Percentiles rank a stretch among this genome's conserved stretches.
phyloP scores from a whole-genome alignment of 176 grass and related monocot species.

The Oryza punctata region DNA sequence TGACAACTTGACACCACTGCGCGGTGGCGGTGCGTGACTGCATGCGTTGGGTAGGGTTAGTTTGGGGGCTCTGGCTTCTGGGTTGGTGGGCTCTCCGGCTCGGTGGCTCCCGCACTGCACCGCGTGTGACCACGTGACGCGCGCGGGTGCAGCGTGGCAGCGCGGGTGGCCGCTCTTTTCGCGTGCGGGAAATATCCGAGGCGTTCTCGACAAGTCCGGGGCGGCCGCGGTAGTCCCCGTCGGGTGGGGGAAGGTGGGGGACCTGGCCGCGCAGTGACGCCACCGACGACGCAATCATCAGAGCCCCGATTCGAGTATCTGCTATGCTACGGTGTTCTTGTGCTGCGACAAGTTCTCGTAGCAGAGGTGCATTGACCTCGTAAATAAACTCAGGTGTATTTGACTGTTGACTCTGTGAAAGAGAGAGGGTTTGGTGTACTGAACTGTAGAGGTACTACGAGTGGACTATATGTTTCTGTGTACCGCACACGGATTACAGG shows the following conservation, averaged over 20 bases:
- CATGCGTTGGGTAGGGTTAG: background rate
- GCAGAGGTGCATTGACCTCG: background rate
- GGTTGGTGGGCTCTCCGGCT: background rate
- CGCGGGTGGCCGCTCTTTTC: background rate
- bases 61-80: too few species aligned
- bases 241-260: background rate
- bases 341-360: background rate
- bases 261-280: background rate
- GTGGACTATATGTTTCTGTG: background rate
- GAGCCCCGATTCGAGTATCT: background rate
- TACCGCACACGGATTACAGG: background rate
- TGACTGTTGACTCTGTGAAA: background rate
- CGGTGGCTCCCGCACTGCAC: background rate
- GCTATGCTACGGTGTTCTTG: background rate
- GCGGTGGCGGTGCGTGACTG: background rate
- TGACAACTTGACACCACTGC: too few species aligned
- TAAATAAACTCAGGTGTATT: background rate
- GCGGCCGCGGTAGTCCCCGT: background rate
- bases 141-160: background rate
- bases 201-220: background rate
- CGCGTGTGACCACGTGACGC: conserved; percentile 40
- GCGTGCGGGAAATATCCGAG: conserved; percentile 8
- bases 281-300: background rate
- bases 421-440: background rate
- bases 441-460: background rate